Evolutionary conservation across 148 eudicot species (phyloP).

Genomic region (Dianthus caryophyllus): DNA sequence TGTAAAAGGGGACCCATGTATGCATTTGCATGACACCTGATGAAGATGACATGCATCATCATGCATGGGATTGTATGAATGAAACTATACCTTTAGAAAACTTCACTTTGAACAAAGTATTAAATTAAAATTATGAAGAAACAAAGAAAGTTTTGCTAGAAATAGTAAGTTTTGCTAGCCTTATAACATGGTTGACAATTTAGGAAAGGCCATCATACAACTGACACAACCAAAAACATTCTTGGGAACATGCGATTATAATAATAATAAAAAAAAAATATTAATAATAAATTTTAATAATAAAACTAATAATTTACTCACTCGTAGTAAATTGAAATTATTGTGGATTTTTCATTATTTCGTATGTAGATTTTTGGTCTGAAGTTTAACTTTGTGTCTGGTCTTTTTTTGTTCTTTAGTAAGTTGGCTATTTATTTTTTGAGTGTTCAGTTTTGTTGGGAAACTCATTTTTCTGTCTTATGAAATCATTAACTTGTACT

Average conservation of each 20-base stretch:
- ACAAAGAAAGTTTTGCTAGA: conserved; percentile 24
- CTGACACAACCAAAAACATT: conserved; percentile 50
- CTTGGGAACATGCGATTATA: conserved; percentile 64
- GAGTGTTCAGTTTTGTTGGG: conserved; percentile 19
- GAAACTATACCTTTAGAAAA: conserved; percentile 1
- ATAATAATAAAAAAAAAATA: not conserved
- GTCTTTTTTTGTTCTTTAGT: conserved; percentile 5
- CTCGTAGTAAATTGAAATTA: not conserved
- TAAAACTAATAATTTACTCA: too few relatives aligned
- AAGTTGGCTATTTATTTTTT: not conserved
- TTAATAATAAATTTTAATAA: too few relatives aligned
- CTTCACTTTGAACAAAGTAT: conserved; percentile 12
- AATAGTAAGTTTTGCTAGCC: conserved; percentile 14
- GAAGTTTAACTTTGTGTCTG: not conserved
- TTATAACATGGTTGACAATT: conserved; percentile 18
- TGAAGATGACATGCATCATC: conserved; percentile 1
- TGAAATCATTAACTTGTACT: conserved; percentile 23
- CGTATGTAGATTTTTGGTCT: conserved; percentile 8
- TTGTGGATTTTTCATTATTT: conserved; percentile 1
- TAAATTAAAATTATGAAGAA: not conserved
- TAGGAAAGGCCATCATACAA: conserved; percentile 47
- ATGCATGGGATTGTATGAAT: not conserved
- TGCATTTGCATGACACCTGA: conserved; percentile 7
- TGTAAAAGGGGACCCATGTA: conserved; percentile 3
- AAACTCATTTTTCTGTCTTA: conserved; percentile 21